Base-by-base conservation (phyloP, 495 filamentous ascomycete species). In the Talaromyces wortmannii region DNA sequence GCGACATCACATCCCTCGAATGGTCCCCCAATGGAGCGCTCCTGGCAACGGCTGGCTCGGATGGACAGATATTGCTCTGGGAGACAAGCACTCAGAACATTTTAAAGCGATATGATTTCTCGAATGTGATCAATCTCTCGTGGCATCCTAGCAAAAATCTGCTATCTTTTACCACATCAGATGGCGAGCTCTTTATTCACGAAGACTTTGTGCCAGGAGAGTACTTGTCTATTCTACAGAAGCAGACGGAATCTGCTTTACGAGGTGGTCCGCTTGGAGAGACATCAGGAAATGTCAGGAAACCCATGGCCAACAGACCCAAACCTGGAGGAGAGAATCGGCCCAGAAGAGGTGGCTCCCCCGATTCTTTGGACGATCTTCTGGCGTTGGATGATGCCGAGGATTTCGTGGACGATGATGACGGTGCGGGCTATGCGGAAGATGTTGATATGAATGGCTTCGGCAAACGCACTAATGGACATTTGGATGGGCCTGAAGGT, bases 21-120 rank as follows among this genome's bases (percentile, higher is more conserved):
- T 98, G 94, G 94, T 94, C 92, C 12, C 91, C 91, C 2, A 98
- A 97, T 68, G 94, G 94, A 16, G 88, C 91, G 0, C 74, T 97
- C 45, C 77, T 98, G 5, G 89, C 83, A 17, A 90, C 88, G 6
- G 89, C 95, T 13, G 89, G 80, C 31, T 84, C 85, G 47, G 94
- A 97, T 71, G 84, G 87, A 45, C 88, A 86, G 62, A 76, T 97
- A 23, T 58, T 94, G 29, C 73, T 98, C 11, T 98, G 94, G 94
- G 90, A 96, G 55, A 83, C 86, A 6, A 91, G 88, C 61, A 89
- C 90, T 3, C 92, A 96, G 67, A 88, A 78, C 36, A 76, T 95
- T 17, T 59, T 70, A 7, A 63, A 67, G 18, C 75, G 81, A 40
- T 89, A 89, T 58, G 84, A 90, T 31, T 91, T 89, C 59, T 76